Percentiles rank a stretch among this genome's conserved stretches.
These are phyloP conservation scores for Rhizoctonia solani DNA, from an alignment of 1,284 basidiomycete species.

Conservation along the genomic window DNA sequence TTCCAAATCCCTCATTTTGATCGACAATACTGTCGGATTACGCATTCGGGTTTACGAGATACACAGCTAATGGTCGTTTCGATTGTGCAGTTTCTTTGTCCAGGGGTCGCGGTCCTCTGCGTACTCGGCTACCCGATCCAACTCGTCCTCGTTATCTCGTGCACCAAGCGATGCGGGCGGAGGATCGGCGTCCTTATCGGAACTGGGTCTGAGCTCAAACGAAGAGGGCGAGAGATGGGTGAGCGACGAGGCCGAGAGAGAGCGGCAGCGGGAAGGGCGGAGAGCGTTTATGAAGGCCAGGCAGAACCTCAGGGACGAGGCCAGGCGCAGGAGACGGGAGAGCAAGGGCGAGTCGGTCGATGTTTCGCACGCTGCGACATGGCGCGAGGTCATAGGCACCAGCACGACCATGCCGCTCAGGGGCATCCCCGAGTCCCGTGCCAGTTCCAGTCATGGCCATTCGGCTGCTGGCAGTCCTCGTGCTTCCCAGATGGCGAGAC, in stretches of 20 bases:
- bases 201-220: conserved; percentile 2
- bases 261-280: conserved; percentile 19
- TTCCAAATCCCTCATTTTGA: conserved; percentile 12
- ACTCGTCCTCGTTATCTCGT: background rate
- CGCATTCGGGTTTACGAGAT: background rate
- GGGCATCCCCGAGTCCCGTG: background rate
- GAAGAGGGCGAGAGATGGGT: conserved; percentile 5
- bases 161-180: background rate
- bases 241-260: conserved; percentile 21
- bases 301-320: conserved; percentile 10
- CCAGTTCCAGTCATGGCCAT: background rate
- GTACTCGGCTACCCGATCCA: conserved; percentile 16
- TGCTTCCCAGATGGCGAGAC: background rate
- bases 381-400: conserved; percentile 1
- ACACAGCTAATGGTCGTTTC: background rate
- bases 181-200: background rate
- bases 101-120: conserved; percentile 24
- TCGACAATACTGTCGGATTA: background rate
- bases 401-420: background rate
- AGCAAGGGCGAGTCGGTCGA: background rate
- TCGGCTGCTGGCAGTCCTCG: background rate
- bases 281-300: conserved; percentile 23
- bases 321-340: background rate
- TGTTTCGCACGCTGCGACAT: background rate
- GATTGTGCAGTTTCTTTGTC: conserved; percentile 22